phyloP scores from a whole-genome alignment of 352 stramenopile species.

The Globisporangium acanthophoron region DNA sequence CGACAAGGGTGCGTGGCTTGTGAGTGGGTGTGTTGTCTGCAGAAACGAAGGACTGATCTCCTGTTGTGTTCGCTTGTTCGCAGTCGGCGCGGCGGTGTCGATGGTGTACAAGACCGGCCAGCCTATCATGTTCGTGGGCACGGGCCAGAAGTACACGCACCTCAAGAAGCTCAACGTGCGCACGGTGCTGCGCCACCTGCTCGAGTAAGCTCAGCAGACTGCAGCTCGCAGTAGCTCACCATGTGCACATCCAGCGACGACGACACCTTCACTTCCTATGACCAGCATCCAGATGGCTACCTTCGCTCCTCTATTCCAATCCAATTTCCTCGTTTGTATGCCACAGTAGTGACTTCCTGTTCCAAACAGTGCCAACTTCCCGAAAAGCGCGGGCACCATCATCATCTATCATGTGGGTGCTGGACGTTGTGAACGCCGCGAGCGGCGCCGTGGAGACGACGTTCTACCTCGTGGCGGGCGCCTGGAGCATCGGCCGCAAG shows the following conservation, averaged over 20 bases:
- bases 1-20: slow-evolving; percentile 86
- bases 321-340: neutral
- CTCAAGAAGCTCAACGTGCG: slow-evolving; percentile 96
- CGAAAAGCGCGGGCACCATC: neutral
- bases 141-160: slow-evolving; percentile 99
- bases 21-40: no score
- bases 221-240: no score
- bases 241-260: neutral
- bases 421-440: slow-evolving; percentile 53
- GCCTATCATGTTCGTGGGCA: slow-evolving; percentile 98
- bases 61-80: slow-evolving; percentile 2
- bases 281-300: no score
- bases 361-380: neutral
- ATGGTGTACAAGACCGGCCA: slow-evolving; percentile 99
- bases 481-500: slow-evolving; percentile 82
- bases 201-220: slow-evolving; percentile 54
- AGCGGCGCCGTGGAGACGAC: slow-evolving; percentile 39
- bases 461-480: slow-evolving; percentile 77
- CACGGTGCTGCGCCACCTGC: slow-evolving; percentile 94
- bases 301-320: no score
- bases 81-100: slow-evolving; percentile 97
- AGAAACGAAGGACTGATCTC: neutral
- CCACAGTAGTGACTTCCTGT: neutral
- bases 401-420: slow-evolving; percentile 52
- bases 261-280: neutral